Base-by-base conservation (phyloP, 169 alveolate genomes). In the Besnoitia besnoiti region DNA sequence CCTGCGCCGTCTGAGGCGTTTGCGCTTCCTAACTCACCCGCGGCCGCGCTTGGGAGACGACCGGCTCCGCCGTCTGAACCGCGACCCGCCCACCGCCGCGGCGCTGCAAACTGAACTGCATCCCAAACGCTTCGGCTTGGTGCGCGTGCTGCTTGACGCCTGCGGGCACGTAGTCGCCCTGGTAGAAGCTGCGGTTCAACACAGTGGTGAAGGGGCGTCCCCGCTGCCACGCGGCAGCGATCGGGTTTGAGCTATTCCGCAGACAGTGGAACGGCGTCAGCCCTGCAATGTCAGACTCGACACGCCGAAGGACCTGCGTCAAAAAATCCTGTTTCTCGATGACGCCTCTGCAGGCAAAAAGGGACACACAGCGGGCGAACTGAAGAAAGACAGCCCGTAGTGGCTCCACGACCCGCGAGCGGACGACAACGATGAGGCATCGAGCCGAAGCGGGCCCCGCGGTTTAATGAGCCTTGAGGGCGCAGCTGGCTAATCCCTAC, bases 271-370 rank as follows among this genome's bases (percentile, higher is more conserved):
- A 89, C 42, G 79, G 76, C n/a, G 85, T 89, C 62, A 35, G 0
- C n/a, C 92, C 92, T 1, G 92, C 73, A 14, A 37, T 1, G n/a
- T 89, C 92, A 39, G 73, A 0, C 19, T 89, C 61, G 37, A 89
- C 90, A 0, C 92, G 79, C 7, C n/a, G 49, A 24, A 35, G 47
- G 0, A 89, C n/a, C n/a, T 49, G 49, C 12, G 46, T 37, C 4
- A 89, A 62, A 37, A 89, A 89, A 35, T 67, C 92, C 33, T 89
- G 75, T 37, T 89, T 89, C 42, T 89, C 92, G 42, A 89, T 61
- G 47, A 89, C 92, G 19, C 92, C 92, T 40, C 92, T 89, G 92
- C 8, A 80, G 79, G 49, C 7, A 89, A 37, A 33, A 67, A 47
- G 84, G 46, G n/a, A 82, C 27, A 44, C 55, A 16, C n/a, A n/a